Conservation (phyloP, 805 yeast species). For the Maudiozyma saulgeensis region DNA sequence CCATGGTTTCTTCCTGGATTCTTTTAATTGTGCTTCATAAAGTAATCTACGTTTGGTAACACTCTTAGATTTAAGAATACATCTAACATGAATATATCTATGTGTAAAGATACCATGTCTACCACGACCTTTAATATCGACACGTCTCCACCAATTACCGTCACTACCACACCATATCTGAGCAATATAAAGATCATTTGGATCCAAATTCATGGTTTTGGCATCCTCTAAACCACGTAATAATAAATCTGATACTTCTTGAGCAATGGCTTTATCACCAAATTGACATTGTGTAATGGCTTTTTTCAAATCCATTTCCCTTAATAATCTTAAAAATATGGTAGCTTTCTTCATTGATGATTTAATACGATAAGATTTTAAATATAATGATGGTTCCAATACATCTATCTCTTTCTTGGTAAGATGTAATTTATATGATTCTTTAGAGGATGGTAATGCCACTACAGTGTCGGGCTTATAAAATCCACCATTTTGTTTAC, state of each 20-base stretch:
- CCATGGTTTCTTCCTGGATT: slow-evolving; percentile 43
- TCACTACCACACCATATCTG: slow-evolving; percentile 91
- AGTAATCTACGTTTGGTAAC: slow-evolving; percentile 52
- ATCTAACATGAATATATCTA: slow-evolving; percentile 71
- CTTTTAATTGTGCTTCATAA: slow-evolving; percentile 47
- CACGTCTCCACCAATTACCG: slow-evolving; percentile 59
- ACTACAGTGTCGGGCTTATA: slow-evolving; percentile 55
- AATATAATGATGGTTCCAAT: slow-evolving; percentile 80
- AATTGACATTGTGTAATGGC: slow-evolving; percentile 93
- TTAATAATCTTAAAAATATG: slow-evolving; percentile 63
- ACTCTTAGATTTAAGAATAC: slow-evolving; percentile 54
- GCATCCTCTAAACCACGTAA: slow-evolving; percentile 67
- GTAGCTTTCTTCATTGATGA: slow-evolving; percentile 86
- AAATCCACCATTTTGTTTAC: slow-evolving; percentile 52
- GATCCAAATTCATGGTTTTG: slow-evolving; percentile 44
- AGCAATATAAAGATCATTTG: slow-evolving; percentile 56
- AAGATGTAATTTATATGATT: slow-evolving; percentile 46
- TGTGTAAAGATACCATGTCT: slow-evolving; percentile 72
- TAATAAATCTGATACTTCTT: slow-evolving; percentile 68
- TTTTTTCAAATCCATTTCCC: slow-evolving; percentile 56
- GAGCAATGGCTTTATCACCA: slow-evolving; percentile 65
- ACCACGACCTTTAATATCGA: slow-evolving; percentile 85
- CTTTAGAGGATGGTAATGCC: slow-evolving; percentile 32
- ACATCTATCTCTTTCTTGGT: slow-evolving; percentile 59
- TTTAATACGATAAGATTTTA: slow-evolving; percentile 72